Evolutionary conservation across 768 basidiomycete genomes (phyloP), one percentile per base, ranked within the genome.

Genomic region (Leucosporidium creatinivorum): DNA sequence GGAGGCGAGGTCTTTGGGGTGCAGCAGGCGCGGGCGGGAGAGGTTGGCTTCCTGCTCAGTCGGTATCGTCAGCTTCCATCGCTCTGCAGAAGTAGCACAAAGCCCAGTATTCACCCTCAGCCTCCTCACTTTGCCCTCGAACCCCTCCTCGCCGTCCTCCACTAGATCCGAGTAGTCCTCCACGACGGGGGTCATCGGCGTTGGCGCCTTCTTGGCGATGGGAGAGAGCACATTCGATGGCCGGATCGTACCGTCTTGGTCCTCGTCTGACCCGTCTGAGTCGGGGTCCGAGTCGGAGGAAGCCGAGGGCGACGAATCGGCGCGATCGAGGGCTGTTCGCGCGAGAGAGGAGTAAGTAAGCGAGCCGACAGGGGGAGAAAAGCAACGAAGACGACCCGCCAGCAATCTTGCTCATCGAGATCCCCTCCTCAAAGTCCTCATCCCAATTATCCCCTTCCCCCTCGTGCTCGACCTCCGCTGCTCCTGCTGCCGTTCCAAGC

Each of bases 371-470:
- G 10, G 26, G 25, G 12, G 10, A 47, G 2, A 48, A n/a, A 59
- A 13, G 47, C 58, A 33, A n/a, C n/a, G 57, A 36, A 64, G 28
- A 50, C 44, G 9, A 63, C 73, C 62, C 69, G 83, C 85, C 86
- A 80, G 88, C 88, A 36, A 93, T 77, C 78, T 93, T 94, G 12
- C 87, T 85, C 62, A 90, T 84, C 0, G 91, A 91, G 44, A 93
- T 92, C 1, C 88, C 91, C 72, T 91, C 91, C 76, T 93, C 91
- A 72, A 99, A 99, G 76, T 99, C 96, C 70, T 93, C 91, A 75
- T 99, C 96, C 96, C 96, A 99, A 70, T 93, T 94, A 76, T 96
- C 93, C 1, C 87, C 89, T 76, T 90, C 89, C 71, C 91, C 87
- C 79, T 93, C 89, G 23, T 87, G 88, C 28, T 84, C 83, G 66